Evolutionary conservation across 805 yeast genomes (phyloP).

Genomic region (Metschnikowia arizonensis): DNA sequence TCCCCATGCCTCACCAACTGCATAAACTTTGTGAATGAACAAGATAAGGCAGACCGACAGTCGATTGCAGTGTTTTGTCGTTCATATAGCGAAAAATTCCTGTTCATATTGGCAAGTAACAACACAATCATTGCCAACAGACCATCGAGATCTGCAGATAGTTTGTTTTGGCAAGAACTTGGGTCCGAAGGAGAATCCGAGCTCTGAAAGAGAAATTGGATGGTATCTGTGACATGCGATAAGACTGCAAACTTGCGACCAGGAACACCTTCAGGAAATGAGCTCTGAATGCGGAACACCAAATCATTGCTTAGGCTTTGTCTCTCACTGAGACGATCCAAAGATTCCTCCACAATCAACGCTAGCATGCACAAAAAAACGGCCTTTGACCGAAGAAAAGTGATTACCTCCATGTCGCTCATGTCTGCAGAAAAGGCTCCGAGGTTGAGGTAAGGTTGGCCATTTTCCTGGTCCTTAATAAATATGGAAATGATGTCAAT

Average conservation of each 20-base stretch:
- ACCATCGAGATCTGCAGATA: constrained; percentile 5
- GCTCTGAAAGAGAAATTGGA: constrained; percentile 2
- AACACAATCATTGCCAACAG: constrained; percentile 13
- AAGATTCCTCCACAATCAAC: constrained; percentile 30
- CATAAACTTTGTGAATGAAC: constrained; percentile 21
- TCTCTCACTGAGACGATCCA: constrained; percentile 15
- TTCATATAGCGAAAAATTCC: constrained; percentile 20
- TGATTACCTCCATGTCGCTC: constrained; percentile 18
- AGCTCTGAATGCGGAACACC: background rate
- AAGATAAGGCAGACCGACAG: constrained; percentile 17
- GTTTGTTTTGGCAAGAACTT: background rate
- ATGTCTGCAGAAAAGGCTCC: constrained; percentile 11
- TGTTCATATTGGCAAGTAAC: constrained; percentile 21
- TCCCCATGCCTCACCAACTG: constrained; percentile 15
- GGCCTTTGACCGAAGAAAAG: constrained; percentile 23
- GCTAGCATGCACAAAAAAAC: constrained; percentile 29
- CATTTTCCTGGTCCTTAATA: constrained; percentile 17
- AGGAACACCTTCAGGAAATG: constrained; percentile 3
- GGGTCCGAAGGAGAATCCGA: constrained; percentile 15
- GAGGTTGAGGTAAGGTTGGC: constrained; percentile 9
- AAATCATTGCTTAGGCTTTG: constrained; percentile 1
- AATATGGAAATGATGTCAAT: constrained; percentile 22
- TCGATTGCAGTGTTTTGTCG: constrained; percentile 16
- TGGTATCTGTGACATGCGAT: constrained; percentile 3
- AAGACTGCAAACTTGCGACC: constrained; percentile 4